Conservation (phyloP, 495 filamentous ascomycete species). For the Penicillium antarcticum region DNA sequence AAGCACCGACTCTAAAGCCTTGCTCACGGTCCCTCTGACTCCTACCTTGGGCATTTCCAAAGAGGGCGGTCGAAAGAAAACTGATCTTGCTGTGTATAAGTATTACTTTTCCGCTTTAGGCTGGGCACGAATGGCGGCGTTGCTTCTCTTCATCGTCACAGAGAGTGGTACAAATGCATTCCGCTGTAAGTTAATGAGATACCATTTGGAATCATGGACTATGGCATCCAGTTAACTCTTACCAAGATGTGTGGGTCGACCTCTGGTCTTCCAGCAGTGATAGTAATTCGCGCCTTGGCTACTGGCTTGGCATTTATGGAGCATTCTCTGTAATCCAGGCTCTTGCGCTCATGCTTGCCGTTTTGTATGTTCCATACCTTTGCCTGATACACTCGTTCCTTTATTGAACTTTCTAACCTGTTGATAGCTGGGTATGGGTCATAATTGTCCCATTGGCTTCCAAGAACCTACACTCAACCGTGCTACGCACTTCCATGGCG, state of each 20-base stretch:
- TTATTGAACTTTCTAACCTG: background rate
- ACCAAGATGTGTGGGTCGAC: constrained; percentile 15
- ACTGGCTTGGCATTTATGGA: constrained; percentile 24
- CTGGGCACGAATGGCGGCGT: constrained; percentile 4
- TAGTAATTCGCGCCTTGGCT: constrained; percentile 8
- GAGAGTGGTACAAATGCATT: constrained; percentile 8
- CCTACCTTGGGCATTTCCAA: background rate
- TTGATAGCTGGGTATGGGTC: constrained; percentile 19
- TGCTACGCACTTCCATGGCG: constrained; percentile 15
- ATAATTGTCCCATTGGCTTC: constrained; percentile 22
- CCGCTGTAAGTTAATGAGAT: constrained; percentile 1
- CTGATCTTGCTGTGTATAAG: constrained; percentile 15
- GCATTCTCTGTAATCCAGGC: constrained; percentile 15
- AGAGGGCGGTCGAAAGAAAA: background rate
- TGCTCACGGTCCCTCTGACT: background rate
- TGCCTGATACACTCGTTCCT: background rate
- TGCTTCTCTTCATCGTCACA: constrained; percentile 4
- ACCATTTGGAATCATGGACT: background rate
- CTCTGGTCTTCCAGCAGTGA: constrained; percentile 19
- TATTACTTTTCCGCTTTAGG: constrained; percentile 18
- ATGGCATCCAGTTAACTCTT: background rate
- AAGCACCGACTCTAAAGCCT: too few relatives aligned
- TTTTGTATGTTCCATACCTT: background rate
- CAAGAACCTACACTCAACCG: constrained; percentile 11
- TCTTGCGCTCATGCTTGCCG: constrained; percentile 1